phyloP scores from a whole-genome alignment of 306 rosid genomes.

The Biancaea sappan region DNA sequence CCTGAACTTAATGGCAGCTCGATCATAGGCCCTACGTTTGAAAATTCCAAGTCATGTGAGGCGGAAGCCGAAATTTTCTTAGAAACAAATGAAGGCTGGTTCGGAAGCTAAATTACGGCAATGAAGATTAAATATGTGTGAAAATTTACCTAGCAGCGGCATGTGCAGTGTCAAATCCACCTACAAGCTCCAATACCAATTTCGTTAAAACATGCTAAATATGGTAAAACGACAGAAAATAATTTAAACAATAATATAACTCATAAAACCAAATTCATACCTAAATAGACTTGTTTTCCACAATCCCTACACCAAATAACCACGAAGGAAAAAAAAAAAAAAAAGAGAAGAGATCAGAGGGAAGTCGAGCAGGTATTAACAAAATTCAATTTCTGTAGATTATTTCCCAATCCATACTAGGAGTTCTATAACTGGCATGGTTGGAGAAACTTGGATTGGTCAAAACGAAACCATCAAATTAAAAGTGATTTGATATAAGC shows the following conservation, averaged over 20 bases:
- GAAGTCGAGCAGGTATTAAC: constrained; percentile 29
- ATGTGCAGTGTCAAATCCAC: constrained; percentile 99
- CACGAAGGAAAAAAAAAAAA: not conserved
- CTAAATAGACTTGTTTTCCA: constrained; percentile 96
- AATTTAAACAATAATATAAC: constrained; percentile 32
- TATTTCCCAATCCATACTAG: constrained; percentile 8
- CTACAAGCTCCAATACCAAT: constrained; percentile 48
- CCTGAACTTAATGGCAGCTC: constrained; percentile 96
- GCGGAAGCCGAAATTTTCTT: not conserved
- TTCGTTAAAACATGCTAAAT: constrained; percentile 39
- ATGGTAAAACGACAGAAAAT: constrained; percentile 38
- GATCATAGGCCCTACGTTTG: constrained; percentile 82
- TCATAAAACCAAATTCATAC: constrained; percentile 56
- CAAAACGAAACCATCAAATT: not conserved
- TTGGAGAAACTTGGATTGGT: not conserved
- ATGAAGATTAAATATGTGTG: constrained; percentile 1
- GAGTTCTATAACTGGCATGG: not conserved
- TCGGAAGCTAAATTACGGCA: not conserved
- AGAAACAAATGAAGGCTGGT: not conserved
- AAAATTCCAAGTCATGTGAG: constrained; percentile 29
- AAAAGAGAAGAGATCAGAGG: constrained; percentile 20
- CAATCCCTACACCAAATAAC: constrained; percentile 75
- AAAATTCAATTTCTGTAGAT: constrained; percentile 20
- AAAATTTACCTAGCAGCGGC: constrained; percentile 85
- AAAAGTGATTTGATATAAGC: not conserved